phyloP scores from a whole-genome alignment of 305 asterid species.

The Coffea humblotiana region DNA sequence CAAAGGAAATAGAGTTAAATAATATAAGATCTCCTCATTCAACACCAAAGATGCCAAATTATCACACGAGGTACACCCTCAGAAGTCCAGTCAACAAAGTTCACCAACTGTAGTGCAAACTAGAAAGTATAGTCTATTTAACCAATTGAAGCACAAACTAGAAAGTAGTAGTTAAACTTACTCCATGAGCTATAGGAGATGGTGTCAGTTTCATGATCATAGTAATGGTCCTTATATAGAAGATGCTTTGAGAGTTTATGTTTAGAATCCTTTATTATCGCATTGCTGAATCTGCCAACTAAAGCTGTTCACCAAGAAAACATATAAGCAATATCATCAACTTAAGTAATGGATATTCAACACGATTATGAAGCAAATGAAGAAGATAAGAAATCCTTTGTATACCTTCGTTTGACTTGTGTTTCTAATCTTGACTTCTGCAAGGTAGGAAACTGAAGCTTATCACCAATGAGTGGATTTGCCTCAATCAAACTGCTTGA shows the following conservation, averaged over 20 bases:
- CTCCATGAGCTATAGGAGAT: slow-evolving; percentile 45
- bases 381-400: too few species aligned
- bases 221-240: slow-evolving; percentile 64
- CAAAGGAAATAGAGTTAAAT: not conserved
- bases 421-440: too few species aligned
- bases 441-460: too few species aligned
- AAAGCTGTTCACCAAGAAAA: slow-evolving; percentile 43
- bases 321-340: not conserved
- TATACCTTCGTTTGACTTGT: too few species aligned
- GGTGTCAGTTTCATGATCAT: slow-evolving; percentile 59
- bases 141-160: not conserved
- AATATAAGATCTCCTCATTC: not conserved
- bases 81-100: too few species aligned
- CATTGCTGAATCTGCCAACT: slow-evolving; percentile 88
- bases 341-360: too few species aligned
- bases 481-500: too few species aligned
- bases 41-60: slow-evolving; percentile 1
- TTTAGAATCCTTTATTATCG: slow-evolving; percentile 60
- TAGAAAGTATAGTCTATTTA: too few species aligned
- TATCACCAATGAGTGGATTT: too few species aligned
- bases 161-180: slow-evolving; percentile 29
- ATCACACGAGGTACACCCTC: slow-evolving; percentile 49
- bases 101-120: too few species aligned
- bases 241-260: slow-evolving; percentile 68
- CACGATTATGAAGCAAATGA: too few species aligned